These are phyloP conservation scores for Halophytophthora batemanensis DNA, from an alignment of 352 stramenopile species.

Conservation along the genomic window DNA sequence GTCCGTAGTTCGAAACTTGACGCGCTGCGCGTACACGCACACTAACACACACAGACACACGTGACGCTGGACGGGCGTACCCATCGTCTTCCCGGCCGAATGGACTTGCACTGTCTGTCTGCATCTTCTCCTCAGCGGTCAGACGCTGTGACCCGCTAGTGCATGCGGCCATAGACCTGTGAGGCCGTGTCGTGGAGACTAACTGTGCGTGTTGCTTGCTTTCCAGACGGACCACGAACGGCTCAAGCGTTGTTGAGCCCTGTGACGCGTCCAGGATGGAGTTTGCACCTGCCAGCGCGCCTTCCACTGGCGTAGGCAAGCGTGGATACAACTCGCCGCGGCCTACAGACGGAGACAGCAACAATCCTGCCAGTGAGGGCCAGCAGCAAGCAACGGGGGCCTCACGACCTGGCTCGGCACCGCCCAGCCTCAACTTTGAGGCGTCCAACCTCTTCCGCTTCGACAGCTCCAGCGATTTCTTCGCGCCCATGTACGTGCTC, in stretches of 20 bases:
- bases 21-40: too few species aligned
- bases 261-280: slow-evolving; percentile 28
- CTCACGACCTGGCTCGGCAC: slow-evolving; percentile 5
- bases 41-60: too few species aligned
- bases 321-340: slow-evolving; percentile 9
- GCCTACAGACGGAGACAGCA: slow-evolving; percentile 11
- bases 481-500: slow-evolving; percentile 32
- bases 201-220: slow-evolving; percentile 4
- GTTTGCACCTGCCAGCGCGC: slow-evolving; percentile 17
- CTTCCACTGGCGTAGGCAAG: slow-evolving; percentile 5
- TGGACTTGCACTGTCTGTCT: too few species aligned
- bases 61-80: too few species aligned
- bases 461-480: slow-evolving; percentile 40
- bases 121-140: too few species aligned
- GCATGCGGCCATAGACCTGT: too few species aligned
- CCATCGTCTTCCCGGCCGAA: too few species aligned
- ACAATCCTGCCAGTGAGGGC: slow-evolving; percentile 7
- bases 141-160: too few species aligned
- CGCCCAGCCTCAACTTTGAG: slow-evolving; percentile 34
- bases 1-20: too few species aligned
- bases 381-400: not conserved
- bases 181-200: too few species aligned
- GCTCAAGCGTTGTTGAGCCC: not conserved
- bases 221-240: not conserved
- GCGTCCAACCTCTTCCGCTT: slow-evolving; percentile 48